A percentile compares a stretch with the other conserved stretches of the same genome.
phyloP scores from a whole-genome alignment of 805 yeast species.

The Lipomyces yamanashiensis region DNA sequence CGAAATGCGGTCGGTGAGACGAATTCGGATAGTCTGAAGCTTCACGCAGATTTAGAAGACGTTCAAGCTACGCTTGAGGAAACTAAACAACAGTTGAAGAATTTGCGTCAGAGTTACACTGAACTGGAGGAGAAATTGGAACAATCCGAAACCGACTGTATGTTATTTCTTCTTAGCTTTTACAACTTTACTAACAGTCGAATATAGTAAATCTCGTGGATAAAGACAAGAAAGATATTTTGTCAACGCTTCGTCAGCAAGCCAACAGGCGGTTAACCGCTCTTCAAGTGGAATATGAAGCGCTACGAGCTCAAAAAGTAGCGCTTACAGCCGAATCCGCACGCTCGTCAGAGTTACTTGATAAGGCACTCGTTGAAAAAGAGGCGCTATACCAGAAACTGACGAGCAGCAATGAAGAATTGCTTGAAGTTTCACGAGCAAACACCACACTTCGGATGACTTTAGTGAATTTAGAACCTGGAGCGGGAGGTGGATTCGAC shows the following conservation, averaged over 20 bases:
- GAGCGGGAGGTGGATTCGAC: conserved; percentile 20
- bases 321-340: conserved; percentile 8
- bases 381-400: conserved; percentile 29
- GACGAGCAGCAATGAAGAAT: conserved; percentile 28
- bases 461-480: conserved; percentile 27
- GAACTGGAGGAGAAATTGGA: conserved; percentile 7
- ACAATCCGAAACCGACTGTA: conserved; percentile 14
- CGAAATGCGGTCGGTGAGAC: background rate
- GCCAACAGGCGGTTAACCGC: conserved; percentile 11
- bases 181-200: background rate
- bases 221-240: conserved; percentile 23
- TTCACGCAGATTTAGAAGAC: conserved; percentile 3
- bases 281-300: conserved; percentile 22
- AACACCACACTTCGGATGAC: conserved; percentile 32
- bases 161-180: background rate
- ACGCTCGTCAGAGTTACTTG: conserved; percentile 18
- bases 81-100: conserved; percentile 1
- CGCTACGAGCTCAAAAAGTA: conserved; percentile 3
- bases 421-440: conserved; percentile 33
- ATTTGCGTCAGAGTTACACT: background rate
- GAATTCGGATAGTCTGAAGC: background rate
- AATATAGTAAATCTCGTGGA: conserved; percentile 19
- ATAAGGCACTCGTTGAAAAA: conserved; percentile 24
- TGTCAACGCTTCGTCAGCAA: conserved; percentile 13
- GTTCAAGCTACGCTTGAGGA: conserved; percentile 3